These are phyloP conservation scores for Suhomyces anneliseae DNA, from an alignment of 1,139 yeast species.

Conservation along the genomic window DNA sequence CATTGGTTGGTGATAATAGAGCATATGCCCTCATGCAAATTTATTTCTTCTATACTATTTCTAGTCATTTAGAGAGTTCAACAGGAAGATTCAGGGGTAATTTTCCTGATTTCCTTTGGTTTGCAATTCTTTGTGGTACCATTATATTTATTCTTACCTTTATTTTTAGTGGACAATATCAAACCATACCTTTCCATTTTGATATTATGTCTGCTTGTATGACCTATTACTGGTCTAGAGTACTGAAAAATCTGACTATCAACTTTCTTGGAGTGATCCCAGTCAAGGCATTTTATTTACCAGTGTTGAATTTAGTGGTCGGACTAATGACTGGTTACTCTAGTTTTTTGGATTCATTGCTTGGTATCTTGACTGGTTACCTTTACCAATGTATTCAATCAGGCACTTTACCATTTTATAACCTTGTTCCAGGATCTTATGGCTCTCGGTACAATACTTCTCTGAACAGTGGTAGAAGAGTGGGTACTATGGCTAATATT, in stretches of 20 bases:
- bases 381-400: slow-evolving; percentile 61
- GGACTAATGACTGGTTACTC: slow-evolving; percentile 43
- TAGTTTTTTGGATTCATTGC: slow-evolving; percentile 39
- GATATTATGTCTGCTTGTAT: slow-evolving; percentile 51
- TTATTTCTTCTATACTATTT: slow-evolving; percentile 57
- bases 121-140: slow-evolving; percentile 50
- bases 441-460: slow-evolving; percentile 16
- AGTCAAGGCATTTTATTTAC: slow-evolving; percentile 58
- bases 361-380: slow-evolving; percentile 58
- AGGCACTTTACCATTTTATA: slow-evolving; percentile 46
- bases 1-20: slow-evolving; percentile 22
- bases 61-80: slow-evolving; percentile 50
- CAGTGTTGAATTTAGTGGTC: slow-evolving; percentile 53
- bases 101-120: slow-evolving; percentile 59
- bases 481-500: slow-evolving; percentile 24
- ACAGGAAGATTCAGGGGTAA: slow-evolving; percentile 53
- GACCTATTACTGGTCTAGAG: slow-evolving; percentile 61
- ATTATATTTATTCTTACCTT: slow-evolving; percentile 36
- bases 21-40: slow-evolving; percentile 52
- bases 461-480: slow-evolving; percentile 28
- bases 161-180: slow-evolving; percentile 26
- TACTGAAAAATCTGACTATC: slow-evolving; percentile 49
- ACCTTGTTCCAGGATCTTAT: slow-evolving; percentile 48
- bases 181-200: slow-evolving; percentile 27
- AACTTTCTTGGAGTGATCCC: slow-evolving; percentile 55